Percentiles rank a stretch among this genome's conserved stretches.
Conservation (phyloP, 2,329 filamentous ascomycete genomes). For the Stagonosporopsis cucurbitacearum region DNA sequence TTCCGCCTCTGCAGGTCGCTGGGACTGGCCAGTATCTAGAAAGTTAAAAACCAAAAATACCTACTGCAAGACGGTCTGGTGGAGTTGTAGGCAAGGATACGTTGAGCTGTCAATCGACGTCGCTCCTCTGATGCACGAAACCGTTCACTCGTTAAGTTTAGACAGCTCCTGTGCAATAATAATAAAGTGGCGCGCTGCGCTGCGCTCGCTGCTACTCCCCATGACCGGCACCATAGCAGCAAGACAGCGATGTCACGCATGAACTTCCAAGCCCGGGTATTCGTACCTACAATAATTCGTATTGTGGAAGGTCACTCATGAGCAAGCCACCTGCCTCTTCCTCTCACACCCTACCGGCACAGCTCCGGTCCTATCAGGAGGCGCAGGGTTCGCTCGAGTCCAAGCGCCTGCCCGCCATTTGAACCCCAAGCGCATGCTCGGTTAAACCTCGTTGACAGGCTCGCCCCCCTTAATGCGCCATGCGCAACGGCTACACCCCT, state of each 20-base stretch:
- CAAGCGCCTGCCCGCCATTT: constrained; percentile 8
- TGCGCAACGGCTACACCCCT: constrained; percentile 6
- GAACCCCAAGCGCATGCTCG: constrained; percentile 6
- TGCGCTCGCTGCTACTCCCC: no score
- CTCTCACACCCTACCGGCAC: not conserved
- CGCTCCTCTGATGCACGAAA: no score
- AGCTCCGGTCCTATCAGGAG: constrained; percentile 5
- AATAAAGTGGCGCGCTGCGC: not conserved
- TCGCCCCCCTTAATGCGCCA: constrained; percentile 1
- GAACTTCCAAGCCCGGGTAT: not conserved
- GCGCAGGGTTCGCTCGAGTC: not conserved
- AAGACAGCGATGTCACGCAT: not conserved
- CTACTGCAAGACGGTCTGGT: no score
- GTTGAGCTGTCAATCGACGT: no score
- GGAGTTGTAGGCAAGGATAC: no score
- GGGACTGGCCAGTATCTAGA: not conserved
- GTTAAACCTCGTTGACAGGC: constrained; percentile 6
- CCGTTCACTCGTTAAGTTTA: no score
- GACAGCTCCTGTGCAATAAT: not conserved
- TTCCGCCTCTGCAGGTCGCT: not conserved
- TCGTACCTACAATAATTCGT: not conserved
- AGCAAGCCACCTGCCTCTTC: not conserved
- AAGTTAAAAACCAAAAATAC: no score
- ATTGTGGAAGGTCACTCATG: not conserved
- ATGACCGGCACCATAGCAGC: not conserved